Conservation (phyloP, 257 asterid species). For the Capsicum pubescens region DNA sequence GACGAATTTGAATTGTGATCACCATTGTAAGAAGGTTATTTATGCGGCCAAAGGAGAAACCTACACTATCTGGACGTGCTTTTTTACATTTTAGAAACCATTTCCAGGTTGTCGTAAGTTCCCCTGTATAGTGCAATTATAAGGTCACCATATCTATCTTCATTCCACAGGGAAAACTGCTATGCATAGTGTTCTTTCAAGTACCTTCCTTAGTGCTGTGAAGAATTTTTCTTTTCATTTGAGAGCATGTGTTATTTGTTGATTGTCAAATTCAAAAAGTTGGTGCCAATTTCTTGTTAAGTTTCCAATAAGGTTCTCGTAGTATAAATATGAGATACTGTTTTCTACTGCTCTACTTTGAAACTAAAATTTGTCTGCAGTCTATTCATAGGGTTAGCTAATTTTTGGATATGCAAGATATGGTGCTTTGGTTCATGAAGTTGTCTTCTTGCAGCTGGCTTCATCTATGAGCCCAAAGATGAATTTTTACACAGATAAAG, state of each 20-base stretch:
- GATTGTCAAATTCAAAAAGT: constrained; percentile 5
- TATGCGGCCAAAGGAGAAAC: not conserved
- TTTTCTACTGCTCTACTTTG: not conserved
- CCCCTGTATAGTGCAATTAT: not conserved
- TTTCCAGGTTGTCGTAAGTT: not conserved
- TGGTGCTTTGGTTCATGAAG: not conserved
- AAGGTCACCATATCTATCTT: not conserved
- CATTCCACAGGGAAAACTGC: not conserved
- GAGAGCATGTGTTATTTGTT: not conserved
- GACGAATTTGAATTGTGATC: constrained; percentile 80
- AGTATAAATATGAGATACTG: no score
- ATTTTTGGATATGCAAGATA: not conserved
- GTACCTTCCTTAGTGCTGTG: not conserved
- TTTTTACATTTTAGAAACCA: not conserved
- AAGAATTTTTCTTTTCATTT: not conserved
- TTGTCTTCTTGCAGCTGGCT: not conserved
- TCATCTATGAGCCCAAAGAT: not conserved
- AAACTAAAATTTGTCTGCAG: no score
- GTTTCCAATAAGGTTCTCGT: no score
- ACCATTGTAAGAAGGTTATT: not conserved
- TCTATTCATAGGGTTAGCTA: not conserved
- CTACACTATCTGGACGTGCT: not conserved
- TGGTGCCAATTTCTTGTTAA: not conserved
- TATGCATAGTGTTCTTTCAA: not conserved
- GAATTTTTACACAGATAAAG: not conserved